phyloP scores from a whole-genome alignment of 2,329 filamentous ascomycete genomes.

The Arthrobotrys conoides region DNA sequence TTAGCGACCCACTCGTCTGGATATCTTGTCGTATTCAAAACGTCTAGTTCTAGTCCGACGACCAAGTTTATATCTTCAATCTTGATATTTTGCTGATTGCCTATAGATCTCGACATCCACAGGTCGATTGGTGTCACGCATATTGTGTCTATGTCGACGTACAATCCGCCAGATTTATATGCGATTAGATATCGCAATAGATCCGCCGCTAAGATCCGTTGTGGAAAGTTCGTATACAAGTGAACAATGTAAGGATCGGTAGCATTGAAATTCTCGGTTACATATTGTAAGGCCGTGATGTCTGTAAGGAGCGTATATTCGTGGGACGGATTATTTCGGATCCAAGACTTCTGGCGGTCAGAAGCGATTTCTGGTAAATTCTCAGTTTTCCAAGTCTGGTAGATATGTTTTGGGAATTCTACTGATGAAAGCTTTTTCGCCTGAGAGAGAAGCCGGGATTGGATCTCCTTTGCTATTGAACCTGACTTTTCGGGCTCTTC shows the following conservation, averaged over 20 bases:
- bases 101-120: conserved; percentile 16
- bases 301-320: conserved; percentile 25
- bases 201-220: conserved; percentile 38
- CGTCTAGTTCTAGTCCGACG: conserved; percentile 39
- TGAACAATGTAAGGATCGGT: conserved; percentile 37
- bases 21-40: conserved; percentile 12
- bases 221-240: conserved; percentile 28
- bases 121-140: conserved; percentile 19
- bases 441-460: conserved; percentile 7
- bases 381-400: conserved; percentile 38
- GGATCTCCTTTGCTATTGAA: conserved; percentile 4
- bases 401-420: conserved; percentile 29
- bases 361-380: neutral
- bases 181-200: conserved; percentile 35
- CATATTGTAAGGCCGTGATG: conserved; percentile 18
- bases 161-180: conserved; percentile 32
- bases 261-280: conserved; percentile 29
- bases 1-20: conserved; percentile 25
- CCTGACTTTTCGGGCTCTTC: neutral
- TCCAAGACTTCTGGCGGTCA: conserved; percentile 32
- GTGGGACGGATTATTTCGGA: conserved; percentile 14
- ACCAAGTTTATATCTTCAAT: conserved; percentile 27
- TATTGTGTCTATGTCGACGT: conserved; percentile 33
- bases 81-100: conserved; percentile 14
- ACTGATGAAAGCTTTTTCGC: conserved; percentile 25